Evolutionary conservation across 2,329 filamentous ascomycete species (phyloP).

Genomic region (Fusarium luffae): DNA sequence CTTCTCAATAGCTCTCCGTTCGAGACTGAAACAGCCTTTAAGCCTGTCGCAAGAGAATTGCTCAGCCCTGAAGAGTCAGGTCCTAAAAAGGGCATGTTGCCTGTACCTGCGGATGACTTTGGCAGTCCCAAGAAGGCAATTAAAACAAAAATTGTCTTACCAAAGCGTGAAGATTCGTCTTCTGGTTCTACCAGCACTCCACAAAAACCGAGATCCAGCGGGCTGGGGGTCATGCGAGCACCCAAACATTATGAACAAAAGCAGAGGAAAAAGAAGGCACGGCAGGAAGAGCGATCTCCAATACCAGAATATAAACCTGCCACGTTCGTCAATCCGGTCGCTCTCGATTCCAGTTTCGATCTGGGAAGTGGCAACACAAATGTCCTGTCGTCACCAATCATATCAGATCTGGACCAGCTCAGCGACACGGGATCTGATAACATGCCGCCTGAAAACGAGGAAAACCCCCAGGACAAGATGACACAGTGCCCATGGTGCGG

Average conservation of each 20-base stretch:
- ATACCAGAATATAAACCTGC: slow-evolving; percentile 9
- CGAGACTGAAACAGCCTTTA: slow-evolving; percentile 20
- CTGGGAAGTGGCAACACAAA: not conserved
- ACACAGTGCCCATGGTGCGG: slow-evolving; percentile 75
- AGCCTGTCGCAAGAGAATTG: slow-evolving; percentile 13
- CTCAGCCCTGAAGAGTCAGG: slow-evolving; percentile 23
- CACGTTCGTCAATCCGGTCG: slow-evolving; percentile 19
- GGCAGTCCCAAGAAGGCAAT: slow-evolving; percentile 23
- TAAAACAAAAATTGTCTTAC: slow-evolving; percentile 3
- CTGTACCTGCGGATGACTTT: slow-evolving; percentile 14
- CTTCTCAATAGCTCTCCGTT: slow-evolving; percentile 14
- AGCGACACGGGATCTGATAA: slow-evolving; percentile 16
- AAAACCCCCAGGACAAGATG: slow-evolving; percentile 4
- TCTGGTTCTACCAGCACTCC: slow-evolving; percentile 20
- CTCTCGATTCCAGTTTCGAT: slow-evolving; percentile 12
- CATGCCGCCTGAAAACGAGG: slow-evolving; percentile 8
- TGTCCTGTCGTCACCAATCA: slow-evolving; percentile 12
- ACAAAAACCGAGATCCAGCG: slow-evolving; percentile 7
- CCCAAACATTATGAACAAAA: not conserved
- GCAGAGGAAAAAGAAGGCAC: not conserved
- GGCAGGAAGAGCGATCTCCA: not conserved
- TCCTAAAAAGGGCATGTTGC: slow-evolving; percentile 4
- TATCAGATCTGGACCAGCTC: slow-evolving; percentile 34
- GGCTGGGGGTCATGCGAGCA: not conserved
- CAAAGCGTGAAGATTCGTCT: slow-evolving; percentile 16